phyloP scores from a whole-genome alignment of 805 yeast genomes.

The Danielozyma ontarioensis region DNA sequence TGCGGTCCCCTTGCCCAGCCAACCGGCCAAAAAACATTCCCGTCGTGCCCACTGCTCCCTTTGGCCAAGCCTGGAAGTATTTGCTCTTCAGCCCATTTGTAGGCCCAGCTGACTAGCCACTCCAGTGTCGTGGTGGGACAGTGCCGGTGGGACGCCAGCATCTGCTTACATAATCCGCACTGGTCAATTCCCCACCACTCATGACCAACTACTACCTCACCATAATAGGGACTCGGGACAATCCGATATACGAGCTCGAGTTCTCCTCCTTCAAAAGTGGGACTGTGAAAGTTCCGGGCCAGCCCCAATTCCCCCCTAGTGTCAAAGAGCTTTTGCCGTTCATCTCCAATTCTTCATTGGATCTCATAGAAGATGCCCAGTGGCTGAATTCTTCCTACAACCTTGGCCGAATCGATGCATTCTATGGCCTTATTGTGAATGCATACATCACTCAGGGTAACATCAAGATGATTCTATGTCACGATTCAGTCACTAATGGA shows the following conservation, averaged over 20 bases:
- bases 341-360: constrained; percentile 82
- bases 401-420: constrained; percentile 76
- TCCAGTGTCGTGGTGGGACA: no score
- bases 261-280: constrained; percentile 59
- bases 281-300: constrained; percentile 40
- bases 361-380: constrained; percentile 85
- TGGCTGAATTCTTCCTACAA: constrained; percentile 67
- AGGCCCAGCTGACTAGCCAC: no score
- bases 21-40: constrained; percentile 2
- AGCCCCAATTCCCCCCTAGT: constrained; percentile 57
- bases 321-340: constrained; percentile 82
- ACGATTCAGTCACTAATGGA: constrained; percentile 35
- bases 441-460: constrained; percentile 88
- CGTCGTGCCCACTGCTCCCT: no score
- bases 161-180: no score
- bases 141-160: no score
- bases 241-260: constrained; percentile 83
- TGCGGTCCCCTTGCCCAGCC: background rate
- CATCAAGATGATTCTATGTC: constrained; percentile 64
- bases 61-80: no score
- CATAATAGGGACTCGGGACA: constrained; percentile 80
- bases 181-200: background rate
- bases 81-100: no score
- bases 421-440: constrained; percentile 76
- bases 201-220: constrained; percentile 59